Evolutionary conservation across 768 basidiomycete species (phyloP).

Genomic region (Lactarius psammicola): DNA sequence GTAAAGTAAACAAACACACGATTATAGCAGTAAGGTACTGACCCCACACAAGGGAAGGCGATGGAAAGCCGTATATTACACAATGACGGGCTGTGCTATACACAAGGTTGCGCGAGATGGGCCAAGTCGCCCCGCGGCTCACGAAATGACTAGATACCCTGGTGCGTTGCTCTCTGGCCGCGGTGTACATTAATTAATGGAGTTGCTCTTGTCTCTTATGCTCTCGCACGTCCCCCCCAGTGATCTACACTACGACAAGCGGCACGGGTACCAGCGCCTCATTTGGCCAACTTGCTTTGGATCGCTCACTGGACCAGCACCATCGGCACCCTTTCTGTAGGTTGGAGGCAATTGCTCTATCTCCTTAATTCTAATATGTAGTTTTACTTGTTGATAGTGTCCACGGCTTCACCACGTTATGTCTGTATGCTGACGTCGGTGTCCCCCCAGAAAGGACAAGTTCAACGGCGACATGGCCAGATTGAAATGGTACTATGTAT

Average conservation of each 20-base stretch:
- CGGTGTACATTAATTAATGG: background rate
- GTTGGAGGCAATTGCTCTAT: constrained; percentile 40
- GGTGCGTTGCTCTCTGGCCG: constrained; percentile 34
- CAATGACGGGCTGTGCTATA: too few species aligned
- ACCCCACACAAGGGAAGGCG: too few species aligned
- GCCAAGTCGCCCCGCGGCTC: too few species aligned
- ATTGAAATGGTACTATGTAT: constrained; percentile 37
- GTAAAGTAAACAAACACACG: too few species aligned
- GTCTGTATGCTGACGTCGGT: constrained; percentile 59
- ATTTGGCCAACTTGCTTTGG: constrained; percentile 60
- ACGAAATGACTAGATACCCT: constrained; percentile 41
- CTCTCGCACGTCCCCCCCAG: constrained; percentile 31
- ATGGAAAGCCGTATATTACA: too few species aligned
- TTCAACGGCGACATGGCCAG: constrained; percentile 54
- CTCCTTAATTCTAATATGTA: background rate
- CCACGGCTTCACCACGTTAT: constrained; percentile 50
- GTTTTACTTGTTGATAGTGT: too few species aligned
- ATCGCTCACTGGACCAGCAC: constrained; percentile 52
- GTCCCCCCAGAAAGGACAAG: constrained; percentile 52
- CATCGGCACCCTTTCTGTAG: constrained; percentile 55
- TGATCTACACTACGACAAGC: constrained; percentile 61
- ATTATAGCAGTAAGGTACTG: too few species aligned
- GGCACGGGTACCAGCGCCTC: constrained; percentile 59
- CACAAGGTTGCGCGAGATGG: too few species aligned
- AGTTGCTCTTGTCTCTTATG: background rate